Evolutionary conservation across 177 flowering plant species (phyloP), one percentile per base, ranked within the genome.

Genomic region (Vitis hybrid): DNA sequence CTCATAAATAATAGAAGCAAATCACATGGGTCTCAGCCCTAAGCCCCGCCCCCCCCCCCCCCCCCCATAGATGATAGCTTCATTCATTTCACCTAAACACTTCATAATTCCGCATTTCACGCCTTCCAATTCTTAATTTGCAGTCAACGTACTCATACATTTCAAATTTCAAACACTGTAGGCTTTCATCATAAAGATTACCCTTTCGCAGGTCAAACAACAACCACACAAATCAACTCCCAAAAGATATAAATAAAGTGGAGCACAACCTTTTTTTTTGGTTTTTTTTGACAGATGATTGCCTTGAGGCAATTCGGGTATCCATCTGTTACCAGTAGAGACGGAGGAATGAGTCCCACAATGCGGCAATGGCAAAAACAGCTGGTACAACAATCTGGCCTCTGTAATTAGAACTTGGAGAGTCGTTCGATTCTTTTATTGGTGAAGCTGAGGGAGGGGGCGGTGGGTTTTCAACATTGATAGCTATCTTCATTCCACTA

Each of bases 361-460:
- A 54, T 1, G 79, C 83, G 52, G 78, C 87, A 63, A 84, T 58
- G 68, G 86, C 83, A 12, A 86, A 69, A 69, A 70, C 82, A 56
- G 74, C 67, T 23, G 87, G 86, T 7, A 83, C 11, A 23, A 84
- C 73, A 34, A 79, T 26, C n/a, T 62, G 83, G 69, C 72, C 60
- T 15, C 75, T 60, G 77, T 68, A 66, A 23, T 40, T 15, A 9
- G 65, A 30, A 15, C 56, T 65, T 23, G 84, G 73, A 19, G 86
- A 57, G 23, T 23, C 75, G 32, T 75, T 84, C 77, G 73, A 82
- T 2, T 2, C 32, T 13, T 60, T 54, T 18, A 49, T 0, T 1
- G 90, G 87, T 40, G 83, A 5, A n/a, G 86, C 61, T 10, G 18
- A 4, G 3, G 95, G 92, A n/a, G 95, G 92, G 1, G 95, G 89